Evolutionary conservation across 2,329 filamentous ascomycete genomes (phyloP), one percentile per base, ranked within the genome.

Genomic region (Microcyclosporella mali): DNA sequence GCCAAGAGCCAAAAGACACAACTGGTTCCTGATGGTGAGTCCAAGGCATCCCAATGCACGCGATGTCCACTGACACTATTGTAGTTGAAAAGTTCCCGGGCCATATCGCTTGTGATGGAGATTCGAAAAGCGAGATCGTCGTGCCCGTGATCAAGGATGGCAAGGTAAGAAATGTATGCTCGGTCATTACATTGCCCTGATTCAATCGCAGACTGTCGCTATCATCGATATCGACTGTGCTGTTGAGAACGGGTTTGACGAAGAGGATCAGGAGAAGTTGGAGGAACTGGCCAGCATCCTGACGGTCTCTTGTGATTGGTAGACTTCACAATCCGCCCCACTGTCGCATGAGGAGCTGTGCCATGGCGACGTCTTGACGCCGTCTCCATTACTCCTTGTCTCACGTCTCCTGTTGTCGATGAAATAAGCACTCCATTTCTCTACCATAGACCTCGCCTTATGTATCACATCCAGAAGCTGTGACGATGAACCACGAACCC

Each of bases 141-240:
- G 85, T 90, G 37, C 86, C 86, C 2, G 75, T 90, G 48, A 51
- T 84, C 8, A 58, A 69, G 46, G 56, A 56, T n/a, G 70, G 62
- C 16, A 70, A 70, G 65, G 72, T 74, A 50, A n/a, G n/a, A n/a
- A 53, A 63, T 56, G n/a, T 10, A n/a, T 29, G 15, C 16, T 30
- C 16, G 18, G 3, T 41, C 30, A 33, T 14, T n/a, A 21, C 31
- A 16, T 38, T 31, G 27, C 37, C 27, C 35, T 37, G 18, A 45
- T 4, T 60, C 58, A 33, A 14, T 14, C 31, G 19, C 45, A 76
- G 68, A 67, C 84, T 4, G 80, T 85, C 16, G 85, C 80, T 2
- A 85, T 90, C 50, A 86, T 92, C 46, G 86, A 92, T 57, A 71
- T 90, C 17, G 86, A 92, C 63, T 90, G 86, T 59, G 78, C 81